Conservation (phyloP, 2,329 filamentous ascomycete genomes). For the Monosporascus sp. region DNA sequence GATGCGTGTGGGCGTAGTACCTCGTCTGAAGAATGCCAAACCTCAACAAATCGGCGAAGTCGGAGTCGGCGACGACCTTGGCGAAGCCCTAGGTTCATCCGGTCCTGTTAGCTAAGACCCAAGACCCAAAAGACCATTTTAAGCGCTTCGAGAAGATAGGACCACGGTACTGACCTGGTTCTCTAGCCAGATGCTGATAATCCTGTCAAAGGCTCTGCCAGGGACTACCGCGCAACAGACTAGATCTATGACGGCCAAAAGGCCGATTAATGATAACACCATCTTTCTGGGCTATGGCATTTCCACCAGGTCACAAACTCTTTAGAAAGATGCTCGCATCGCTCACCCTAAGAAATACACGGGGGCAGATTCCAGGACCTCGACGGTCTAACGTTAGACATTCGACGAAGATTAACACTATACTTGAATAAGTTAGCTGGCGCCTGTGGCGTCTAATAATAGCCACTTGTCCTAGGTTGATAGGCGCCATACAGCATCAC, state of each 20-base stretch:
- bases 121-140: not conserved
- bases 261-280: conserved; percentile 8
- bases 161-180: conserved; percentile 30
- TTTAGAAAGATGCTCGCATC: not conserved
- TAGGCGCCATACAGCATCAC: not conserved
- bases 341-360: not conserved
- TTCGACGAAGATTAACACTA: too few species aligned
- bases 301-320: not conserved
- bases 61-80: conserved; percentile 33
- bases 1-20: conserved; percentile 42
- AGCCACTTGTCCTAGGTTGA: not conserved
- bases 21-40: conserved; percentile 39
- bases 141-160: not conserved
- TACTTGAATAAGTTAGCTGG: too few species aligned
- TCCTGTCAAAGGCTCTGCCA: conserved; percentile 35
- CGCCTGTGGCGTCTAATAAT: not conserved
- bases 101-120: conserved; percentile 4
- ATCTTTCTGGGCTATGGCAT: conserved; percentile 9
- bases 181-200: conserved; percentile 41
- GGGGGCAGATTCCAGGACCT: not conserved
- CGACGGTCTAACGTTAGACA: too few species aligned
- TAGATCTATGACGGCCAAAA: conserved; percentile 11
- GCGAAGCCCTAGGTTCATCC: conserved; percentile 33
- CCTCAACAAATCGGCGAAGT: conserved; percentile 34
- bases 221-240: conserved; percentile 23